These are phyloP conservation scores for Suhomyces canberraensis DNA, from an alignment of 805 yeast species.

Conservation along the genomic window DNA sequence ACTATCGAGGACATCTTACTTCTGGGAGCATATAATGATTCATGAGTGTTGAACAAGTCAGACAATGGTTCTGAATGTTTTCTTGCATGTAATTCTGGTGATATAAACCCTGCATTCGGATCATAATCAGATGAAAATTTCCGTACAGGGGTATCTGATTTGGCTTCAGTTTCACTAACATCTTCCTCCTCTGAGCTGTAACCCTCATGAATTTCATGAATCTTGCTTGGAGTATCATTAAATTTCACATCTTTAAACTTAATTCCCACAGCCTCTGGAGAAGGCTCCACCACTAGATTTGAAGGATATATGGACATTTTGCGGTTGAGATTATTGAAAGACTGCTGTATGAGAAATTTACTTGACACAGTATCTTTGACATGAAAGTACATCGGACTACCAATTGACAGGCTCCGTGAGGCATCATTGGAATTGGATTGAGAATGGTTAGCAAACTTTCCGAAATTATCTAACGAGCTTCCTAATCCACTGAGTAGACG, in stretches of 20 bases:
- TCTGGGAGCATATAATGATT: constrained; percentile 25
- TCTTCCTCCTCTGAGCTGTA: not conserved
- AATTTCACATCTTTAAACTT: constrained; percentile 26
- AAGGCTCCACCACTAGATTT: constrained; percentile 16
- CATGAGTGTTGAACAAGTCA: constrained; percentile 31
- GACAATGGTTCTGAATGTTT: constrained; percentile 8
- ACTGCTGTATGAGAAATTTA: constrained; percentile 4
- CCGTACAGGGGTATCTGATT: not conserved
- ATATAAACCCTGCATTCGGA: not conserved
- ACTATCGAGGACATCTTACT: not conserved
- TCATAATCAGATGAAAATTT: not conserved
- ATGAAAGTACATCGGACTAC: constrained; percentile 19
- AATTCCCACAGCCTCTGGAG: constrained; percentile 4
- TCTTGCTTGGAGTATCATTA: constrained; percentile 5
- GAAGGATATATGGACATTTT: constrained; percentile 30
- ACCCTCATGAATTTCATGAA: not conserved
- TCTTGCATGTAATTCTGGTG: not conserved
- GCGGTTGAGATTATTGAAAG: constrained; percentile 16
- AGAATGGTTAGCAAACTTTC: constrained; percentile 1
- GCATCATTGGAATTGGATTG: constrained; percentile 10
- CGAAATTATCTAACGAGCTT: not conserved
- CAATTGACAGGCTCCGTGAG: constrained; percentile 20
- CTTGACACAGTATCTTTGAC: constrained; percentile 7
- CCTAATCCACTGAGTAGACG: not conserved
- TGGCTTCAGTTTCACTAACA: too few relatives aligned